These are phyloP conservation scores for Gossypium ekmanianum DNA, from an alignment of 345 rosid species.

Conservation along the genomic window DNA sequence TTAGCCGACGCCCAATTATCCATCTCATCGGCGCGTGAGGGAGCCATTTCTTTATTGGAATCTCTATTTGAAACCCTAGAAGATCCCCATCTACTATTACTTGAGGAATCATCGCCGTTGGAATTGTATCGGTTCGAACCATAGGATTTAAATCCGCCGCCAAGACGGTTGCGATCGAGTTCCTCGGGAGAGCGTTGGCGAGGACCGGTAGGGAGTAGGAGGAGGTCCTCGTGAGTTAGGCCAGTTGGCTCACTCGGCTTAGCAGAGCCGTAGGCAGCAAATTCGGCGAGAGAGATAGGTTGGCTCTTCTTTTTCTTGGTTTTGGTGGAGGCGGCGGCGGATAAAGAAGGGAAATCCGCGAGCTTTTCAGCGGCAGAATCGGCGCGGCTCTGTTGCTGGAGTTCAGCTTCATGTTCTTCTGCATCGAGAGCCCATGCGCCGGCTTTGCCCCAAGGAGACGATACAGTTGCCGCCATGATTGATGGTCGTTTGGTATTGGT, in stretches of 20 bases:
- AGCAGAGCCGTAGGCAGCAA: conserved; percentile 31
- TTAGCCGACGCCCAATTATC: conserved; percentile 83
- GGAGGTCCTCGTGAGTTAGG: conserved; percentile 53
- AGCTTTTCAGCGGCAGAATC: conserved; percentile 24
- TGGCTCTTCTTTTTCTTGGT: conserved; percentile 75
- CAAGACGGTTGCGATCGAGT: conserved; percentile 70
- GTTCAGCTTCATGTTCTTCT: conserved; percentile 75
- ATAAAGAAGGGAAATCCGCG: conserved; percentile 60
- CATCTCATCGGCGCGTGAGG: conserved; percentile 87
- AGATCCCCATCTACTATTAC: conserved; percentile 46
- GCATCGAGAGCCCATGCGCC: conserved; percentile 97
- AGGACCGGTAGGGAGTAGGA: conserved; percentile 80
- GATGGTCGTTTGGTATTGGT: not conserved
- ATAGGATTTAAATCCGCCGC: conserved; percentile 68
- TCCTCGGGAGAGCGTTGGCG: conserved; percentile 84
- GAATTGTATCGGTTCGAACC: conserved; percentile 14
- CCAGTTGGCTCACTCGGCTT: conserved; percentile 34
- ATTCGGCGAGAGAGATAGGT: conserved; percentile 63
- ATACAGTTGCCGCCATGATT: conserved; percentile 73
- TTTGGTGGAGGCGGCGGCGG: conserved; percentile 69
- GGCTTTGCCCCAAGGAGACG: conserved; percentile 95
- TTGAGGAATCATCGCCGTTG: not conserved
- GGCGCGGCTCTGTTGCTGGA: conserved; percentile 23
- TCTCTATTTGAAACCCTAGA: conserved; percentile 58
- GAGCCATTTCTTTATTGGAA: conserved; percentile 40